Evolutionary conservation across 2,329 filamentous ascomycete genomes (phyloP), one percentile per base, ranked within the genome.

Genomic region (Emmonsiellopsis sp.): DNA sequence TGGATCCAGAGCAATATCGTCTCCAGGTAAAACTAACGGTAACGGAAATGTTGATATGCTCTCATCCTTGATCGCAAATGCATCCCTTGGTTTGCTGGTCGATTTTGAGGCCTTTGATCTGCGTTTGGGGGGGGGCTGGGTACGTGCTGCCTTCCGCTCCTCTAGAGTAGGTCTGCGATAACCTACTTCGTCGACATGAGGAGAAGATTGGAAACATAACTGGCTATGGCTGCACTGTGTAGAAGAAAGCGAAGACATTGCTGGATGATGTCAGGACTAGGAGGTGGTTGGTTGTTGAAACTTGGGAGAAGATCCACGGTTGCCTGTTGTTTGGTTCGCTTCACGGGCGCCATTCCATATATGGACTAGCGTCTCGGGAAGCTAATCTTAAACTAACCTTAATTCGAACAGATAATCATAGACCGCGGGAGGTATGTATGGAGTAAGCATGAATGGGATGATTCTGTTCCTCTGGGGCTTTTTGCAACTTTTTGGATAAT

Each of bases 11-110:
- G 77, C 74, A 1, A 87, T 70, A 16, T 80, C 79, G 61, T 86
- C 83, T 2, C 70, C 73, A 0, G 83, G 83, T 0, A 86, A 67
- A 0, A 84, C 69, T 5, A 86, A 62, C 0, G 83, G 81, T 0
- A 71, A 79, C 0, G 82, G 83, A 56, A 84, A 86, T 0, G 70
- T 30, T 11, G 30, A 30, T 44, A 46, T 30, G n/a, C 7, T 11
- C 7, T 11, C 32, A 20, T 52, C 38, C 7, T 49, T n/a, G 8
- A 4, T 30, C 7, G 10, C 9, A 8, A 2, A 30, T 26, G 26
- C 5, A 9, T 49, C 30, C 13, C 26, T 30, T 11, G 5, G 10
- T 26, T 16, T 8, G n/a, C 15, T 13, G 3, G 45, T 48, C 34
- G 4, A 20, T 7, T 6, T 5, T 3, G 20, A n/a, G 7, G 2